Conservation (phyloP, 495 filamentous ascomycete genomes). For the Halenospora varia region DNA sequence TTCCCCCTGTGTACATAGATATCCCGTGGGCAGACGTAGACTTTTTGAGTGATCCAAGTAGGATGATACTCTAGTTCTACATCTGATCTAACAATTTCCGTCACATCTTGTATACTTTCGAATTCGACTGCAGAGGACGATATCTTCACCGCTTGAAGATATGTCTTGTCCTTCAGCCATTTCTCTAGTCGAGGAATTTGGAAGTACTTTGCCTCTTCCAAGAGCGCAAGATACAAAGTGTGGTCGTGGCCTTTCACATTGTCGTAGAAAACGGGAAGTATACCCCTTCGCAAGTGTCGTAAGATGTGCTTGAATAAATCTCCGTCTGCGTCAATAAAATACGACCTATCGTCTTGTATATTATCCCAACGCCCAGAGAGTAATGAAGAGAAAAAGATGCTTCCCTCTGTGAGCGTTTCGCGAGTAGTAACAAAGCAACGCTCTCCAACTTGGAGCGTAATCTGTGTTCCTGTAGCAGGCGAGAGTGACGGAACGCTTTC, state of each 20-base stretch:
- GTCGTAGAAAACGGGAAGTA: constrained; percentile 38
- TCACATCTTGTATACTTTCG: background rate
- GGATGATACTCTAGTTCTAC: constrained; percentile 10
- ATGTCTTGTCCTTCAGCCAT: constrained; percentile 29
- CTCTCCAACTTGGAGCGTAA: background rate
- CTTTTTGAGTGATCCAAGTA: constrained; percentile 9
- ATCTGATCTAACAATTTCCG: constrained; percentile 15
- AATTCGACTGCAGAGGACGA: background rate
- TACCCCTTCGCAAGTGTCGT: constrained; percentile 31
- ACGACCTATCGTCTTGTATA: constrained; percentile 5
- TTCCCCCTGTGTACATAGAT: constrained; percentile 22
- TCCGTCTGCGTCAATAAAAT: constrained; percentile 41
- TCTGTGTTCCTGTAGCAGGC: too few relatives aligned
- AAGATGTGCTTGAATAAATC: constrained; percentile 38
- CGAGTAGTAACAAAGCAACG: background rate
- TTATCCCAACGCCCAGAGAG: constrained; percentile 1
- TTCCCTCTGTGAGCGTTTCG: background rate
- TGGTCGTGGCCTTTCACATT: constrained; percentile 30
- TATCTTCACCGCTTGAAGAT: constrained; percentile 24
- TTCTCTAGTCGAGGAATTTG: constrained; percentile 23
- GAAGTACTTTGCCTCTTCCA: constrained; percentile 34
- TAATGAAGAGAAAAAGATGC: background rate
- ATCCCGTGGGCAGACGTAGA: constrained; percentile 30
- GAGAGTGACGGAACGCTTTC: too few relatives aligned
- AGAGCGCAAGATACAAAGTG: constrained; percentile 27